Evolutionary conservation across 768 basidiomycete genomes (phyloP), one percentile per base, ranked within the genome.

Genomic region (Pleurotus djamor): DNA sequence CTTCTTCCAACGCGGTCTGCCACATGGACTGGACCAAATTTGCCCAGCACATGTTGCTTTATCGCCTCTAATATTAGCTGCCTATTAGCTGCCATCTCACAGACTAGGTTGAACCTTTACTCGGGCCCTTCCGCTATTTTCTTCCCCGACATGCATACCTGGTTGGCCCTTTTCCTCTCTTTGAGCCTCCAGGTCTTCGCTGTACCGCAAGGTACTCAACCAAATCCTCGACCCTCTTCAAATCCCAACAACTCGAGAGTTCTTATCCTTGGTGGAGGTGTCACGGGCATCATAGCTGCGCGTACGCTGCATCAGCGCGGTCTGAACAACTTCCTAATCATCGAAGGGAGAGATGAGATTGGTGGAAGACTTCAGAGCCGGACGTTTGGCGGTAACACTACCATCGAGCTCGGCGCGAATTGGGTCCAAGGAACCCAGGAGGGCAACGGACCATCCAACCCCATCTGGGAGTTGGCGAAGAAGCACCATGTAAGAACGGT

Each of bases 251-350:
- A 69, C 57, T 34, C 59, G 9, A 74, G 66, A 6, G 79, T 87
- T 12, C 77, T 89, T 43, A 83, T 89, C 54, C 76, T 88, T 28
- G 88, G 88, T 4, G 87, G 85, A 35, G 87, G 88, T 7, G 79
- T 88, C 43, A 72, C 88, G 4, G 88, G 88, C 8, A 72, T 88
- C 16, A 84, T 85, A 37, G 86, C 87, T 8, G 88, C 88, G 10
- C 79, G 82, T 33, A 82, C 85, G 0, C 73, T 88, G 6, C 77
- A 85, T 48, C 69, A 79, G 49, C 71, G 77, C 21, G 83, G 83
- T 4, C 77, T 87, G 62, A 61, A 77, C n/a, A 75, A 86, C 65
- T 87, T 86, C 65, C 66, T 85, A 57, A 75, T 90, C 49, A 65
- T 89, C 17, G 88, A 89, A 58, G 88, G 79, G 1, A 76, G 81